Evolutionary conservation across 768 basidiomycete genomes (phyloP).

Genomic region (Leccinum obscurum): DNA sequence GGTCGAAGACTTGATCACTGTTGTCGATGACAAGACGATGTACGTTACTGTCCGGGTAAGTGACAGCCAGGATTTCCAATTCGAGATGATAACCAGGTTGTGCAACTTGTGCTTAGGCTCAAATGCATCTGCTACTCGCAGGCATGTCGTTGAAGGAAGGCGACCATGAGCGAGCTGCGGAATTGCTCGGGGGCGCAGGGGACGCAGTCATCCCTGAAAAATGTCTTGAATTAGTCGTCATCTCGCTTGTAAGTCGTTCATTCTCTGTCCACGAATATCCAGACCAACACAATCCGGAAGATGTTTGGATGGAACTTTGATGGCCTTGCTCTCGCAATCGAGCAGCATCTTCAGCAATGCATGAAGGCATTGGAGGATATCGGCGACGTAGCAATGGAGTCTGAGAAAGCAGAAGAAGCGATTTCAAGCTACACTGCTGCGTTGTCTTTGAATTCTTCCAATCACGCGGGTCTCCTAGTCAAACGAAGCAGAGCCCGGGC

Average conservation of each 20-base stretch:
- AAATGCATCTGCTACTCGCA: constrained; percentile 8
- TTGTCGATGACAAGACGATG: not conserved
- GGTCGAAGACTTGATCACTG: constrained; percentile 1
- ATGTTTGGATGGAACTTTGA: constrained; percentile 18
- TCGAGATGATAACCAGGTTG: not conserved
- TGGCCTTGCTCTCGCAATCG: not conserved
- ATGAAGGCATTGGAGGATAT: not conserved
- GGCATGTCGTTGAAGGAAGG: not conserved
- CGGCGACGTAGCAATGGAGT: not conserved
- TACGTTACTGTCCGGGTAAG: constrained; percentile 7
- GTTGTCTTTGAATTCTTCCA: not conserved
- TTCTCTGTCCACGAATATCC: too few species aligned
- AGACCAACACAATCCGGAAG: not conserved
- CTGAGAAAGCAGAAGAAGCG: not conserved
- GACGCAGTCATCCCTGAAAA: not conserved
- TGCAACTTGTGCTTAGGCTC: not conserved
- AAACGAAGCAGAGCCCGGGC: constrained; percentile 6
- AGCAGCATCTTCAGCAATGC: not conserved
- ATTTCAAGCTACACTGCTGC: constrained; percentile 1
- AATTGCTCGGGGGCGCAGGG: not conserved
- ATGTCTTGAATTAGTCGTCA: not conserved
- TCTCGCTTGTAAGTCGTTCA: constrained; percentile 10
- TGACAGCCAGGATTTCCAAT: accelerated
- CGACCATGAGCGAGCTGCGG: not conserved
- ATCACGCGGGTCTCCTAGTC: not conserved